These are phyloP conservation scores for Penicillium thymicola DNA, from an alignment of 2,329 filamentous ascomycete genomes.

Conservation along the genomic window DNA sequence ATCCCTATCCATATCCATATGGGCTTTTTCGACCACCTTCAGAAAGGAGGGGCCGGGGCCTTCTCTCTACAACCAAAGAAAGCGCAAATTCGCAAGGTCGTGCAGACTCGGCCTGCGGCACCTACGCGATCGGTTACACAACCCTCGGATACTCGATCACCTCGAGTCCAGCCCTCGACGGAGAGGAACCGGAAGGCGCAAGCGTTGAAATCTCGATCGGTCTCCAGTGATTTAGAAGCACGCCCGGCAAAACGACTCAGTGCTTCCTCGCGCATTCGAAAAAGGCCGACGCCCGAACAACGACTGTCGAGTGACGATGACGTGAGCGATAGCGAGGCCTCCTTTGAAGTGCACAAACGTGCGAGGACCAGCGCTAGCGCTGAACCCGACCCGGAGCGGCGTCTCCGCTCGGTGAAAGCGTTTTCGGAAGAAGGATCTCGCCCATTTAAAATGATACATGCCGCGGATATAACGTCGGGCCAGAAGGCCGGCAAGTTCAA, in stretches of 20 bases:
- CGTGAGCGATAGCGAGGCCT: constrained; percentile 41
- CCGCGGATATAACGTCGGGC: constrained; percentile 46
- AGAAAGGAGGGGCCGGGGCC: constrained; percentile 42
- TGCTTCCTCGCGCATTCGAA: constrained; percentile 33
- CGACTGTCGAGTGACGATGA: constrained; percentile 42
- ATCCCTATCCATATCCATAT: constrained; percentile 28
- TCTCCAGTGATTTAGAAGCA: constrained; percentile 29
- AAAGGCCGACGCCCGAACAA: constrained; percentile 39
- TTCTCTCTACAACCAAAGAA: constrained; percentile 43
- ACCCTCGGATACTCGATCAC: constrained; percentile 20
- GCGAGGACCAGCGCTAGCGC: constrained; percentile 39
- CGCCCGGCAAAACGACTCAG: constrained; percentile 31
- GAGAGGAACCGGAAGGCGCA: constrained; percentile 25
- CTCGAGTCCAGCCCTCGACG: constrained; percentile 16
- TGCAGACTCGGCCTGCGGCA: constrained; percentile 34
- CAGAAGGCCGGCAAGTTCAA: constrained; percentile 50
- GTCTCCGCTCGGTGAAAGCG: constrained; percentile 45
- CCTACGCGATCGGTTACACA: constrained; percentile 30
- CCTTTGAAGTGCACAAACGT: constrained; percentile 45
- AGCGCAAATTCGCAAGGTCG: constrained; percentile 43
- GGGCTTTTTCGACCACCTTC: constrained; percentile 47
- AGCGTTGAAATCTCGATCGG: constrained; percentile 27
- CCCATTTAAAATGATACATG: constrained; percentile 48
- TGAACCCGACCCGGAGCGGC: constrained; percentile 45
- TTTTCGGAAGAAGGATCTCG: constrained; percentile 42